phyloP scores from a whole-genome alignment of 768 basidiomycete genomes.

The Asterophora parasitica region DNA sequence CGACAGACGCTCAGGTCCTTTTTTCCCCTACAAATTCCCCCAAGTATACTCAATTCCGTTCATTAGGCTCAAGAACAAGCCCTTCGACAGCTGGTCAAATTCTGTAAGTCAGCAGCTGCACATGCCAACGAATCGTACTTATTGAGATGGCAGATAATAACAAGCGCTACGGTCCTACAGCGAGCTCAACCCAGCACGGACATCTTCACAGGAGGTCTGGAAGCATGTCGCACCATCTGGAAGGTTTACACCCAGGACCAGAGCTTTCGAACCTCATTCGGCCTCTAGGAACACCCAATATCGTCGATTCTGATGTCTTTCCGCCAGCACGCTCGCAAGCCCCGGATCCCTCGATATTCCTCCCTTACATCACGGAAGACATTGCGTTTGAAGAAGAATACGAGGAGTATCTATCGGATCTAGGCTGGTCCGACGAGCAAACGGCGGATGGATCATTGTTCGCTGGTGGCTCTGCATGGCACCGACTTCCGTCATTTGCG shows the following conservation, averaged over 20 bases:
- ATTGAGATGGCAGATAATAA: constrained; percentile 64
- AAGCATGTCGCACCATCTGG: constrained; percentile 78
- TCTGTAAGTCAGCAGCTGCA: constrained; percentile 55
- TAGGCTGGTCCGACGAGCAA: constrained; percentile 68
- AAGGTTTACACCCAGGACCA: constrained; percentile 70
- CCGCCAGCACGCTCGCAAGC: constrained; percentile 88
- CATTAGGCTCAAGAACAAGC: constrained; percentile 90
- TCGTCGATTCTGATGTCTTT: constrained; percentile 87
- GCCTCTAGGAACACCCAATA: constrained; percentile 69
- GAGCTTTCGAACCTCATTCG: constrained; percentile 73
- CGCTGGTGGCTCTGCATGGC: constrained; percentile 65
- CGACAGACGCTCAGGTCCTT: constrained; percentile 79
- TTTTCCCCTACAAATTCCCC: constrained; percentile 5
- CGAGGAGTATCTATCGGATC: constrained; percentile 90
- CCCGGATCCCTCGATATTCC: constrained; percentile 76
- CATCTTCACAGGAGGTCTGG: constrained; percentile 69
- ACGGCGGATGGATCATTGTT: constrained; percentile 37
- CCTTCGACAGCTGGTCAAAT: constrained; percentile 88
- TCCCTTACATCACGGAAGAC: constrained; percentile 90
- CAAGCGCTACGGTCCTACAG: constrained; percentile 73
- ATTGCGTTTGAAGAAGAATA: constrained; percentile 96
- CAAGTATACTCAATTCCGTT: background rate
- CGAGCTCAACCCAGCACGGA: constrained; percentile 47
- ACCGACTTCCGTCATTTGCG: constrained; percentile 71
- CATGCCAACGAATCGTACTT: constrained; percentile 9